Evolutionary conservation across 2,329 filamentous ascomycete genomes (phyloP), one percentile per base, ranked within the genome.

Genomic region (Juglanconis sp.): DNA sequence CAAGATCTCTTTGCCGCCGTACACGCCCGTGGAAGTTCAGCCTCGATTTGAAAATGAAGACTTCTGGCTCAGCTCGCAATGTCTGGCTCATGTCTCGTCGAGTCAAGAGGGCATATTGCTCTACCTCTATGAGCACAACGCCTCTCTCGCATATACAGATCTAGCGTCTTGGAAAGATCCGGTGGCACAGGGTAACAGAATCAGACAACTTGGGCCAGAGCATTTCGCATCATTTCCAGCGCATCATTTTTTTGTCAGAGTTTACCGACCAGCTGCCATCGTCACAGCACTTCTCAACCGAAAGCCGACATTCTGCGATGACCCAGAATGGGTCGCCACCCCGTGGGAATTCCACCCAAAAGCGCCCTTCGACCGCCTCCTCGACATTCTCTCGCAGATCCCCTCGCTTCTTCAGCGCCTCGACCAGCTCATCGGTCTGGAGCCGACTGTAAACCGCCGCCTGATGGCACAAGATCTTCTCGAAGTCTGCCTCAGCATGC

Each of bases 171-270:
- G 76, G 75, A 74, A 73, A 62, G 68, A 73, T 17, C 67, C 73
- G 2, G 66, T 73, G 1, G 67, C 72, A 15, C 70, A 76, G 40
- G 65, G 67, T 55, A 73, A 74, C 60, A 62, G 64, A 9, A 69
- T 83, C 53, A 73, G 73, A 51, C 73, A 72, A 31, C 68, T 74
- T 17, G 81, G 82, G 0, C 79, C 83, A 0, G 70, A 71, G 3
- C 69, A 72, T 47, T 85, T 83, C 62, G 73, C 73, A 42, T 70
- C 70, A 0, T 86, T 86, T 56, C 83, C 83, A 2, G 74, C 79
- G 10, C 83, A 86, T 60, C 82, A 86, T 66, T 85, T 83, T 67
- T 86, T 85, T 59, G 77, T 78, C 31, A 76, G 82, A 10, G 75
- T 85, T 5, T 85, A 81, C 64, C 78, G 83, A 31, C 81, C 79